A percentile compares a stretch with the other conserved stretches of the same genome.
phyloP scores from a whole-genome alignment of 306 rosid species.

The Chamaecrista fasciculata region DNA sequence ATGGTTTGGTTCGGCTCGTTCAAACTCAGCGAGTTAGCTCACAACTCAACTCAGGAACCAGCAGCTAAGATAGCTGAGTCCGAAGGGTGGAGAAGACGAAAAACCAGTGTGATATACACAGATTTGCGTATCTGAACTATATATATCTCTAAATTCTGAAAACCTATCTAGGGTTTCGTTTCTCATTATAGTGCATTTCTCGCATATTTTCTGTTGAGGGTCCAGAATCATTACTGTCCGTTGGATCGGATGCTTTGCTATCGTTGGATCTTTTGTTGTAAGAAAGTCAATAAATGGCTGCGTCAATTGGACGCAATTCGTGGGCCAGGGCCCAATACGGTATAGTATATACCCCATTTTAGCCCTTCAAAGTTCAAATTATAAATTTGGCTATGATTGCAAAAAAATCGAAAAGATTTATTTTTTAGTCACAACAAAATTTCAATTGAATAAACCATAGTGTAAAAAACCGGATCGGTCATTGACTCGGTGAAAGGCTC shows the following conservation, averaged over 20 bases:
- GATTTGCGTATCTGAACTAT: not conserved
- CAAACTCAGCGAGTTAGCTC: no score
- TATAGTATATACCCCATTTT: no score
- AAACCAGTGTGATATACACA: not conserved
- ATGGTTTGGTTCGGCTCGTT: conserved; percentile 33
- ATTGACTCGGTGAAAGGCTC: no score
- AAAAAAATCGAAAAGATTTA: no score
- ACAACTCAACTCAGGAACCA: not conserved
- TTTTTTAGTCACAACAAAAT: no score
- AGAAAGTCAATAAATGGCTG: not conserved
- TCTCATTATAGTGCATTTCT: not conserved
- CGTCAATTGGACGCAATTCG: conserved; percentile 17
- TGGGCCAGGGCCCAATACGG: conserved; percentile 14
- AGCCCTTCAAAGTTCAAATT: no score
- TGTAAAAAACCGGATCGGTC: no score
- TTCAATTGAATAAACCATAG: no score
- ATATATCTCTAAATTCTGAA: no score
- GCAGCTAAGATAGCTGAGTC: conserved; percentile 8
- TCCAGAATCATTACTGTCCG: not conserved
- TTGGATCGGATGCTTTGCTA: not conserved
- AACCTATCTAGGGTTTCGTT: conserved; percentile 35
- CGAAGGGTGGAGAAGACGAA: not conserved
- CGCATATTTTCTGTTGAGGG: not conserved
- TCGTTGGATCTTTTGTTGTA: not conserved
- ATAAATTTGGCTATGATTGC: no score